A percentile compares a stretch with the other conserved stretches of the same genome.
Evolutionary conservation across 2,329 filamentous ascomycete genomes (phyloP).

Genomic region (Meredithiella fracta): DNA sequence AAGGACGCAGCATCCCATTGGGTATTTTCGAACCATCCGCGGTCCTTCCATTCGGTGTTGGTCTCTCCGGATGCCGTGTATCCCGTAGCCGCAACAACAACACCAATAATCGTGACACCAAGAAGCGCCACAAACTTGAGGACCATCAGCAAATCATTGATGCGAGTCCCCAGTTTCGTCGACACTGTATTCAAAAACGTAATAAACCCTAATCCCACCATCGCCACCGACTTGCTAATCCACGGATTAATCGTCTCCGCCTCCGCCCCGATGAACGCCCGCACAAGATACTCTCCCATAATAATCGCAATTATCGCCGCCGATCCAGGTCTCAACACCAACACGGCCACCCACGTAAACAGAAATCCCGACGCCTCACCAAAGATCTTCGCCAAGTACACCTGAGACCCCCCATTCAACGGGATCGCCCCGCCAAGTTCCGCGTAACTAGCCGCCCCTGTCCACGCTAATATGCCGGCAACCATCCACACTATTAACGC

Average conservation of each 20-base stretch:
- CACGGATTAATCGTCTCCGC: conserved; percentile 65
- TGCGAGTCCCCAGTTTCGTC: conserved; percentile 68
- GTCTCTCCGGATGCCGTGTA: conserved; percentile 60
- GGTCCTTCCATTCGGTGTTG: conserved; percentile 72
- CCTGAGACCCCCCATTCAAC: conserved; percentile 82
- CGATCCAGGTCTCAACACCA: conserved; percentile 84
- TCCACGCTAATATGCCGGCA: conserved; percentile 89
- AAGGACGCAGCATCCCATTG: conserved; percentile 65
- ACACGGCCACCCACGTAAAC: conserved; percentile 90
- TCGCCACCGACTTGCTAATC: conserved; percentile 77
- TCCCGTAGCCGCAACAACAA: conserved; percentile 78
- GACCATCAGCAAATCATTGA: conserved; percentile 91
- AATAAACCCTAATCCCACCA: conserved; percentile 58
- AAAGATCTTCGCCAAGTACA: conserved; percentile 91
- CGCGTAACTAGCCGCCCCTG: conserved; percentile 83
- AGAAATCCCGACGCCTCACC: conserved; percentile 84
- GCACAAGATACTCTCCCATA: conserved; percentile 92
- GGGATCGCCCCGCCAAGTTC: conserved; percentile 93
- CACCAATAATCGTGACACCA: conserved; percentile 70
- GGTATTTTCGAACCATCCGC: conserved; percentile 78
- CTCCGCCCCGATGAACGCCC: conserved; percentile 73
- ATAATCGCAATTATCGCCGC: conserved; percentile 94
- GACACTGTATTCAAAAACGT: conserved; percentile 82
- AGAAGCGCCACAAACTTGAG: conserved; percentile 85
- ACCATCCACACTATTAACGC: conserved; percentile 82